These are phyloP conservation scores for Picochlorum costavermella DNA, from an alignment of 139 green algal genomes.

Conservation along the genomic window DNA sequence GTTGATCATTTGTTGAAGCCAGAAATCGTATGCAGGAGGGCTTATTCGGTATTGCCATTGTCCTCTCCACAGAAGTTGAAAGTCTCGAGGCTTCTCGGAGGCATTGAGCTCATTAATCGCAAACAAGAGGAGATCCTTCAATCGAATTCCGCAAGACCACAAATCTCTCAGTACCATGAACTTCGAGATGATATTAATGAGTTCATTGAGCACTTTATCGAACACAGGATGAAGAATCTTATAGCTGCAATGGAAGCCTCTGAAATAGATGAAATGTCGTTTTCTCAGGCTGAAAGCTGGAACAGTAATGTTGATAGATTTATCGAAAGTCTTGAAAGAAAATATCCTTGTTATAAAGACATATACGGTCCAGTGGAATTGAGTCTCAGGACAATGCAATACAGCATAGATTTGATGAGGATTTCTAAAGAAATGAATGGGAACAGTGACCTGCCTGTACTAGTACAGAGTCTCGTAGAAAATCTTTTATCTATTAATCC, in stretches of 20 bases:
- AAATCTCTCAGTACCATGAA: background rate
- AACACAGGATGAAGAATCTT: background rate
- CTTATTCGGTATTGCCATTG: background rate
- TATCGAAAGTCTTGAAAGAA: constrained; percentile 27
- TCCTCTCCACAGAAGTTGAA: background rate
- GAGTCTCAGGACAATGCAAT: constrained; percentile 54
- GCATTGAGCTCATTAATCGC: background rate
- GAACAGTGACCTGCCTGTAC: background rate
- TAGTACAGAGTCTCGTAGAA: background rate
- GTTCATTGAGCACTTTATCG: constrained; percentile 8
- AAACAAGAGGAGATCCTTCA: background rate
- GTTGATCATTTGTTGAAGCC: background rate
- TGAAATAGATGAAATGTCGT: constrained; percentile 7
- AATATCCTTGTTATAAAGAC: constrained; percentile 71
- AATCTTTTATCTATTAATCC: constrained; percentile 3
- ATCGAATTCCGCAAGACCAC: background rate
- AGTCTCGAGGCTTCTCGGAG: background rate
- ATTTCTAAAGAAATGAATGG: background rate
- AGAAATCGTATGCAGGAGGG: background rate
- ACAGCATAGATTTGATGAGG: constrained; percentile 48
- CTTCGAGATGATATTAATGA: background rate
- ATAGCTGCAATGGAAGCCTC: background rate
- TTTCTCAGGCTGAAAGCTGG: constrained; percentile 16
- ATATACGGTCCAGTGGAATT: constrained; percentile 75
- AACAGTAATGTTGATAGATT: constrained; percentile 47